Conservation (phyloP, 2,329 filamentous ascomycete species). For the Neonectria punicea region DNA sequence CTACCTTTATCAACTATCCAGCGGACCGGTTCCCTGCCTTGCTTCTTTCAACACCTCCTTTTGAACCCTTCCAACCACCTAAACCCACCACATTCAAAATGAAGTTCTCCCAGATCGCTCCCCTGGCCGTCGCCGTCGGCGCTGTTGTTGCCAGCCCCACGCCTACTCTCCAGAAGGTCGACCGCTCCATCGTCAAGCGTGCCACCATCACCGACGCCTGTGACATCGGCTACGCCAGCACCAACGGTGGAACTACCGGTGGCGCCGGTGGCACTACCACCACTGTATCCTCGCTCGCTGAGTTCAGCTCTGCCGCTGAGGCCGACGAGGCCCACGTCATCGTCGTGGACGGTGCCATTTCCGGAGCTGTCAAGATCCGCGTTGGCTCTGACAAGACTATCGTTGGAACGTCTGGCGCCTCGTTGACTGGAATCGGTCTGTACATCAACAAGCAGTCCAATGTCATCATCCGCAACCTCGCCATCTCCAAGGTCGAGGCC, state of each 20-base stretch:
- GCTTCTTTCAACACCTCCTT: neutral
- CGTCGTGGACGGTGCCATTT: constrained; percentile 54
- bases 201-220: constrained; percentile 50
- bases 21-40: constrained; percentile 18
- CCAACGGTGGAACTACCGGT: constrained; percentile 58
- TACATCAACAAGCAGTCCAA: constrained; percentile 64
- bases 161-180: constrained; percentile 42
- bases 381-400: constrained; percentile 60
- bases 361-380: constrained; percentile 50
- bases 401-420: constrained; percentile 52
- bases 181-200: constrained; percentile 46
- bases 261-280: constrained; percentile 61
- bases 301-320: constrained; percentile 58
- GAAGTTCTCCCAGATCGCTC: constrained; percentile 46
- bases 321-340: constrained; percentile 56
- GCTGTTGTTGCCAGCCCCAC: constrained; percentile 46
- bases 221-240: constrained; percentile 48
- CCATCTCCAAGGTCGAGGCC: constrained; percentile 65
- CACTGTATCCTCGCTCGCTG: constrained; percentile 54
- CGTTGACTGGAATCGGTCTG: constrained; percentile 60
- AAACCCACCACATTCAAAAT: constrained; percentile 33
- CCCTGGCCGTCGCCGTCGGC: constrained; percentile 41
- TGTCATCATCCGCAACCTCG: constrained; percentile 72
- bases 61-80: neutral
- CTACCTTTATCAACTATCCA: neutral